phyloP scores from a whole-genome alignment of 306 rosid species.

The Gillenia trifoliata region DNA sequence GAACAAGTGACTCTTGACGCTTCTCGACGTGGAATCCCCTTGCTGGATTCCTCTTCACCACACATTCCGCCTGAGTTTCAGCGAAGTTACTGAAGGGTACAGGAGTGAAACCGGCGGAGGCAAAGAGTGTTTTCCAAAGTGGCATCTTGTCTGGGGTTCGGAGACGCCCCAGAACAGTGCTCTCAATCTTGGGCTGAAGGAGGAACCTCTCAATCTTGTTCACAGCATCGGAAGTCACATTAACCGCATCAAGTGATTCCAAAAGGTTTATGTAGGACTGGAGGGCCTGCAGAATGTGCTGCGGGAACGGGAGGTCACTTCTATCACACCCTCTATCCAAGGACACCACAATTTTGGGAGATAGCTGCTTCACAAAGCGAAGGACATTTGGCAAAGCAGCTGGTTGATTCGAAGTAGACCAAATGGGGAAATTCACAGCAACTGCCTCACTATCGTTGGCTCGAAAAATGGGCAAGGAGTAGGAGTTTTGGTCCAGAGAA shows the following conservation, averaged over 20 bases:
- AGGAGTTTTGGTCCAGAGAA: conserved; percentile 25
- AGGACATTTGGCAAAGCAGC: conserved; percentile 33
- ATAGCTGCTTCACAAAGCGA: conserved; percentile 36
- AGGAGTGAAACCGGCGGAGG: conserved; percentile 29
- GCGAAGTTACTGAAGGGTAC: conserved; percentile 40
- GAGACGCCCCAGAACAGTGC: conserved; percentile 35
- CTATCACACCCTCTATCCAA: conserved; percentile 41
- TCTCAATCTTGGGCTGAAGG: conserved; percentile 42
- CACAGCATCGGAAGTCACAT: conserved; percentile 30
- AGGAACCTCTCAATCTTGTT: conserved; percentile 41
- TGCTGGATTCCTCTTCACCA: conserved; percentile 36
- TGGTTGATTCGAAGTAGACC: conserved; percentile 32
- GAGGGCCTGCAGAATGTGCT: conserved; percentile 40
- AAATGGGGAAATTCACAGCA: conserved; percentile 44
- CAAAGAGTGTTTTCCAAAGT: conserved; percentile 33
- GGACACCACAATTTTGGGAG: conserved; percentile 40
- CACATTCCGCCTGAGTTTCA: conserved; percentile 47
- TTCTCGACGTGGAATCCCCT: conserved; percentile 45
- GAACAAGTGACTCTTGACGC: conserved; percentile 35
- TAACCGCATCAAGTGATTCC: conserved; percentile 38
- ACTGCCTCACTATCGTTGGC: conserved; percentile 26
- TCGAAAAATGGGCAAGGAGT: conserved; percentile 24
- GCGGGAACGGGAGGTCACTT: conserved; percentile 38
- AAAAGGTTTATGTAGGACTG: conserved; percentile 34
- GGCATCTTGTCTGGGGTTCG: conserved; percentile 30